Percentiles rank a stretch among this genome's conserved stretches.
phyloP scores from a whole-genome alignment of 2,329 filamentous ascomycete species.

The Exophiala bonariae region DNA sequence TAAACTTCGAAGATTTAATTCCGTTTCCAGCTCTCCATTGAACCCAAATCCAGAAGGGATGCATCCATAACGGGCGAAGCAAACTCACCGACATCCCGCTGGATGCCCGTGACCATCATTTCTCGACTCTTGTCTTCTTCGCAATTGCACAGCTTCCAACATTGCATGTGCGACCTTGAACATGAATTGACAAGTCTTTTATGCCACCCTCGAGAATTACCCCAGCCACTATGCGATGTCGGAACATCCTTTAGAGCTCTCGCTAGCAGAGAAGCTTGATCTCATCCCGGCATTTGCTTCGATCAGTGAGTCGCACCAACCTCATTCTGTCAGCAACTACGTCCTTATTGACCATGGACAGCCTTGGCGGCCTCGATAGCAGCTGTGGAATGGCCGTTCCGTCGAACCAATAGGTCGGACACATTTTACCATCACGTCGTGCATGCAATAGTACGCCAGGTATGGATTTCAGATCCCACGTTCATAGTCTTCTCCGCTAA shows the following conservation, averaged over 20 bases:
- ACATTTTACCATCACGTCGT: slow-evolving; percentile 36
- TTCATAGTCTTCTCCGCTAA: neutral
- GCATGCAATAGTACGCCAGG: slow-evolving; percentile 31
- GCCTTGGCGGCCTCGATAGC: slow-evolving; percentile 3
- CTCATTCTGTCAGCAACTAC: neutral
- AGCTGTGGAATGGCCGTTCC: slow-evolving; percentile 35
- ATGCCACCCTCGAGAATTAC: too few species aligned
- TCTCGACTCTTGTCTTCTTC: too few species aligned
- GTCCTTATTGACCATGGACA: neutral
- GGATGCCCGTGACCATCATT: too few species aligned
- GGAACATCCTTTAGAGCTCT: slow-evolving; percentile 22
- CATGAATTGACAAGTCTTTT: too few species aligned
- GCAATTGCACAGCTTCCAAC: too few species aligned
- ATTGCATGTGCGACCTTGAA: too few species aligned
- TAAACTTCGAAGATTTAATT: too few species aligned
- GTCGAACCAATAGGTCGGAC: slow-evolving; percentile 36
- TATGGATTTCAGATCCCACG: neutral
- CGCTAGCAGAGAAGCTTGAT: slow-evolving; percentile 34
- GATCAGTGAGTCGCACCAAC: slow-evolving; percentile 25
- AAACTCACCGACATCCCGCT: too few species aligned
- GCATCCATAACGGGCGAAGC: too few species aligned
- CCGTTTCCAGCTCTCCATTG: too few species aligned
- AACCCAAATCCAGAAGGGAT: too few species aligned
- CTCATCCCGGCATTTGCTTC: slow-evolving; percentile 34
- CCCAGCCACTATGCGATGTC: neutral